Evolutionary conservation across 2,329 filamentous ascomycete genomes (phyloP).

Genomic region (Aspergillus quadricinctus): DNA sequence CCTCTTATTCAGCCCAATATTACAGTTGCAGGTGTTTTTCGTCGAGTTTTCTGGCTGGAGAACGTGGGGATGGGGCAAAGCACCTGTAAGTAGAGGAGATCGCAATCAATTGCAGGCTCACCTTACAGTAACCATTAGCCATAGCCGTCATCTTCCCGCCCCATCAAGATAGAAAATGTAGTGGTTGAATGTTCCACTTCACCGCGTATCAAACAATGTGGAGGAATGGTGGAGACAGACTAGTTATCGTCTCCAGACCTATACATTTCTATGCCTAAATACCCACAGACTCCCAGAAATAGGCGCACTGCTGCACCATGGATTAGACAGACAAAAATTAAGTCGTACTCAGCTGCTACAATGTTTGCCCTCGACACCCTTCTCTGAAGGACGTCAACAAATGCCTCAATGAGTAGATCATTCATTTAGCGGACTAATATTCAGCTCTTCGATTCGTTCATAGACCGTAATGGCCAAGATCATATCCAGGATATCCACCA

Average conservation of each 20-base stretch:
- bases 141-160: no score
- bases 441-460: not conserved
- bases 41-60: no score
- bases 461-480: constrained; percentile 7
- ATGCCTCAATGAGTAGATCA: not conserved
- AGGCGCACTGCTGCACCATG: not conserved
- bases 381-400: not conserved
- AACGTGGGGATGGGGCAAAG: no score
- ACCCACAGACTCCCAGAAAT: not conserved
- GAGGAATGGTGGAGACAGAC: no score
- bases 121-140: no score
- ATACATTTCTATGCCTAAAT: not conserved
- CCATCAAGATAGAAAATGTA: not conserved
- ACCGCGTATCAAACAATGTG: not conserved
- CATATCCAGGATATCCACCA: constrained; percentile 11
- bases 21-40: no score
- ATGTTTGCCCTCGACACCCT: not conserved
- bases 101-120: no score
- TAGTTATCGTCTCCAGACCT: not conserved
- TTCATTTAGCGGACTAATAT: not conserved
- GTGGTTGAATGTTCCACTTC: not conserved
- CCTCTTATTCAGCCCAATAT: no score
- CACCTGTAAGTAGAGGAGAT: no score
- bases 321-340: not conserved
- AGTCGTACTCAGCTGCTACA: no score